A percentile compares a stretch with the other conserved stretches of the same genome.
Evolutionary conservation across 1,284 basidiomycete species (phyloP).

Genomic region (Inonotus obliquus): DNA sequence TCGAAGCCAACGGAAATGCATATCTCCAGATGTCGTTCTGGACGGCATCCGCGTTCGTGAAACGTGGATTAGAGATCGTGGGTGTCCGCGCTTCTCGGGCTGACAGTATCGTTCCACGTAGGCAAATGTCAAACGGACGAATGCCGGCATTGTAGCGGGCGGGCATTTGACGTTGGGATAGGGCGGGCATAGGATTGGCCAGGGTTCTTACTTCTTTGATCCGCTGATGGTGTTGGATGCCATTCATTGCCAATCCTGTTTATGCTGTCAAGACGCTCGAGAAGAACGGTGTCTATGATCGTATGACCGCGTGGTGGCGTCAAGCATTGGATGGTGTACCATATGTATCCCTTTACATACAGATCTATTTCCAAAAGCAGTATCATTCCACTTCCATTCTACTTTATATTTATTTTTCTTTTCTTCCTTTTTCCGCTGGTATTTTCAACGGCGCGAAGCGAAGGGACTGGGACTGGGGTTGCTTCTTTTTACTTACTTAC

Average conservation of each 20-base stretch:
- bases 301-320: constrained; percentile 1
- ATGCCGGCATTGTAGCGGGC: background rate
- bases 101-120: background rate
- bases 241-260: background rate
- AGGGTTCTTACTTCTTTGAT: background rate
- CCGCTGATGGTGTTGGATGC: constrained; percentile 8
- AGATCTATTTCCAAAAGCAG: background rate
- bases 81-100: too few species aligned
- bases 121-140: background rate
- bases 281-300: background rate
- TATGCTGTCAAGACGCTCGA: background rate
- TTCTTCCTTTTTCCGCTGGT: background rate
- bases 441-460: background rate
- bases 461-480: too few species aligned
- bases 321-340: constrained; percentile 6
- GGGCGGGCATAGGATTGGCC: background rate
- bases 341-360: background rate
- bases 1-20: too few species aligned
- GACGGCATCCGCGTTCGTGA: too few species aligned
- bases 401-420: background rate
- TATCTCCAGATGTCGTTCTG: too few species aligned
- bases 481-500: too few species aligned
- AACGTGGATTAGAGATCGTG: too few species aligned
- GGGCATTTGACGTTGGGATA: background rate
- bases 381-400: background rate